Percentiles rank a stretch among this genome's conserved stretches.
Evolutionary conservation across 1,139 yeast species (phyloP).

Genomic region (Yamadazyma diddensiae): DNA sequence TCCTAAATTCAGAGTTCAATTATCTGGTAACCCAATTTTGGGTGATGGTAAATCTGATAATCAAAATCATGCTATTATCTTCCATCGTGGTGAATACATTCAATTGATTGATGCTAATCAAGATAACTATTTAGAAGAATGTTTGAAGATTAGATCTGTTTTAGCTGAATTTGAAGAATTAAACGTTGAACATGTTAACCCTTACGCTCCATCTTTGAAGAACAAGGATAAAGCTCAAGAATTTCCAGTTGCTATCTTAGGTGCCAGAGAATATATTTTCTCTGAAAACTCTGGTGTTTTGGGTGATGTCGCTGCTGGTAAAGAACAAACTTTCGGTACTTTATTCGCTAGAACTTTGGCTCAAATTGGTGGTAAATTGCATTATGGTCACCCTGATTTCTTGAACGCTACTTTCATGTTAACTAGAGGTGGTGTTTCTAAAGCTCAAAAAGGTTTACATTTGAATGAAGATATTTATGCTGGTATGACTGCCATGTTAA

Average conservation of each 20-base stretch:
- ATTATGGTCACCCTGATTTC: slow-evolving; percentile 99
- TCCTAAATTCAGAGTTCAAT: slow-evolving; percentile 95
- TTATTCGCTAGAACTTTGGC: slow-evolving; percentile 96
- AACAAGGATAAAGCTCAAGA: slow-evolving; percentile 36
- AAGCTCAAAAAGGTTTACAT: slow-evolving; percentile 98
- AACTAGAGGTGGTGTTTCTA: slow-evolving; percentile 99
- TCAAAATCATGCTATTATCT: slow-evolving; percentile 94
- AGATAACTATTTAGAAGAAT: slow-evolving; percentile 96
- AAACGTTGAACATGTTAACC: slow-evolving; percentile 80
- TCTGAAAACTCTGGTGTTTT: slow-evolving; percentile 98
- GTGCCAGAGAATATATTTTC: slow-evolving; percentile 99
- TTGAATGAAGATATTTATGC: slow-evolving; percentile 99
- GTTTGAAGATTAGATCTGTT: slow-evolving; percentile 95
- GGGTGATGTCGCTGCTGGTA: slow-evolving; percentile 99
- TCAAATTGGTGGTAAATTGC: slow-evolving; percentile 97
- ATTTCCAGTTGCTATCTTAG: slow-evolving; percentile 92
- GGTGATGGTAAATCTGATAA: slow-evolving; percentile 99
- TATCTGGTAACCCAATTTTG: slow-evolving; percentile 97
- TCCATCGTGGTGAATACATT: slow-evolving; percentile 98
- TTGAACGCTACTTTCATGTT: slow-evolving; percentile 91
- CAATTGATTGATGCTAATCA: slow-evolving; percentile 98
- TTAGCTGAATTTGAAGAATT: slow-evolving; percentile 97
- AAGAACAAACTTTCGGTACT: slow-evolving; percentile 99
- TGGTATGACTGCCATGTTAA: slow-evolving; percentile 95
- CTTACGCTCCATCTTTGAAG: slow-evolving; percentile 65